These are phyloP conservation scores for Candida glaebosa DNA, from an alignment of 805 yeast species.

Conservation along the genomic window DNA sequence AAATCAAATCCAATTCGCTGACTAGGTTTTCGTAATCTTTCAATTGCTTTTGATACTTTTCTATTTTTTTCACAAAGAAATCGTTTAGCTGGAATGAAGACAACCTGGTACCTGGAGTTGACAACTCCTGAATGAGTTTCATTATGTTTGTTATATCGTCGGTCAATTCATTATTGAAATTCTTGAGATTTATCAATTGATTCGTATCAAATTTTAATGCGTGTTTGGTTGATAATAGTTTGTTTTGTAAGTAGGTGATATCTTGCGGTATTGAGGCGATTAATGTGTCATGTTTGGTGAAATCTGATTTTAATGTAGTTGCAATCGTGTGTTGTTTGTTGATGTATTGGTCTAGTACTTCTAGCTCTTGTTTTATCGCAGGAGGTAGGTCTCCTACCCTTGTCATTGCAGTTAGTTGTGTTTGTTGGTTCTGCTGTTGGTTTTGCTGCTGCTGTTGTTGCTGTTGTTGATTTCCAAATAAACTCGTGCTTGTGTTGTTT, in stretches of 20 bases:
- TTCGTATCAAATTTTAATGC: slow-evolving; percentile 50
- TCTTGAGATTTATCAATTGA: slow-evolving; percentile 31
- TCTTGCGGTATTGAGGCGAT: slow-evolving; percentile 74
- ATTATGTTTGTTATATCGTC: slow-evolving; percentile 53
- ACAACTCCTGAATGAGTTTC: slow-evolving; percentile 48
- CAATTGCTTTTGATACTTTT: slow-evolving; percentile 45
- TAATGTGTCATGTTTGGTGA: slow-evolving; percentile 58
- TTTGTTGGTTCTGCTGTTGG: slow-evolving; percentile 41
- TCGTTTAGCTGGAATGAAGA: slow-evolving; percentile 53
- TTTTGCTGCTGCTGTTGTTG: slow-evolving; percentile 16
- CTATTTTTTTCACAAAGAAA: slow-evolving; percentile 51
- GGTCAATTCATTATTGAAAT: slow-evolving; percentile 36
- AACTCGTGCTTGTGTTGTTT: slow-evolving; percentile 16
- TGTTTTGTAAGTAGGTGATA: slow-evolving; percentile 57
- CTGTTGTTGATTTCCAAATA: slow-evolving; percentile 20
- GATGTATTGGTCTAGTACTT: slow-evolving; percentile 67
- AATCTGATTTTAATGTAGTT: slow-evolving; percentile 60
- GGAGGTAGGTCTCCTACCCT: slow-evolving; percentile 72
- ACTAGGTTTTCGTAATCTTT: slow-evolving; percentile 61
- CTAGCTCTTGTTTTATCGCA: slow-evolving; percentile 63
- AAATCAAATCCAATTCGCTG: slow-evolving; percentile 54
- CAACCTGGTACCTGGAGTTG: slow-evolving; percentile 54
- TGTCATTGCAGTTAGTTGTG: slow-evolving; percentile 66
- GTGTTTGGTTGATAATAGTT: slow-evolving; percentile 61
- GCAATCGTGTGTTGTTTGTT: slow-evolving; percentile 72